A percentile compares a stretch with the other conserved stretches of the same genome.
Conservation (phyloP, 371 early-diverging fungal genomes). For the Mortierella sp. region DNA sequence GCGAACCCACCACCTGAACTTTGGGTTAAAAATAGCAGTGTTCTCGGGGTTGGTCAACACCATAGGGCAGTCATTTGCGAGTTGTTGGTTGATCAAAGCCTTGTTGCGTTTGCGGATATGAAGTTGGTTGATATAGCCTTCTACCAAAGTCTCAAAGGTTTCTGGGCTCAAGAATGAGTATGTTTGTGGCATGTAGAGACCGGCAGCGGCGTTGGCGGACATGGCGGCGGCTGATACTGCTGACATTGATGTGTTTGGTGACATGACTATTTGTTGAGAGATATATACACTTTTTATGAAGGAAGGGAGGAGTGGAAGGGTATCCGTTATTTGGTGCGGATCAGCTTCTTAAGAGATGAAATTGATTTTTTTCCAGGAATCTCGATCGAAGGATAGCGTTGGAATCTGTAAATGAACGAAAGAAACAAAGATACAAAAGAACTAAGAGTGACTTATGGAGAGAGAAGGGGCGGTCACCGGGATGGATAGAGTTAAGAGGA, state of each 20-base stretch:
- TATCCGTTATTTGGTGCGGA: conserved; percentile 27
- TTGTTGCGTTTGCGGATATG: conserved; percentile 57
- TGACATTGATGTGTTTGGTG: conserved; percentile 7
- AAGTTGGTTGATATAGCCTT: conserved; percentile 55
- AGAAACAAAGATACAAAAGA: no score
- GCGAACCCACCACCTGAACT: conserved; percentile 56
- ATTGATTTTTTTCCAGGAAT: no score
- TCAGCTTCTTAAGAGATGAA: background rate
- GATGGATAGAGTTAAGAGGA: no score
- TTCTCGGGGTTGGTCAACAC: conserved; percentile 56
- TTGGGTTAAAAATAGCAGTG: conserved; percentile 57
- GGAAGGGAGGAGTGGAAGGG: background rate
- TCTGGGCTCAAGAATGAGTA: conserved; percentile 50
- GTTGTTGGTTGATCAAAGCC: conserved; percentile 54
- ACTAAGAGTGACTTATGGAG: no score
- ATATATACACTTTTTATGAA: background rate
- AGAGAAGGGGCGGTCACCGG: no score
- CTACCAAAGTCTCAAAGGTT: conserved; percentile 53
- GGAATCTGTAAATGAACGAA: no score
- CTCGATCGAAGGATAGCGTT: no score
- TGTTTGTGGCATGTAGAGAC: conserved; percentile 39
- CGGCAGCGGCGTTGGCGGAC: conserved; percentile 8
- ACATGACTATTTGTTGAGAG: background rate
- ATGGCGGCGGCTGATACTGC: conserved; percentile 1
- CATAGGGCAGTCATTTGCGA: conserved; percentile 55